These are phyloP conservation scores for Cinnamomum chago DNA, from an alignment of 164 flowering plant genomes.

Conservation along the genomic window DNA sequence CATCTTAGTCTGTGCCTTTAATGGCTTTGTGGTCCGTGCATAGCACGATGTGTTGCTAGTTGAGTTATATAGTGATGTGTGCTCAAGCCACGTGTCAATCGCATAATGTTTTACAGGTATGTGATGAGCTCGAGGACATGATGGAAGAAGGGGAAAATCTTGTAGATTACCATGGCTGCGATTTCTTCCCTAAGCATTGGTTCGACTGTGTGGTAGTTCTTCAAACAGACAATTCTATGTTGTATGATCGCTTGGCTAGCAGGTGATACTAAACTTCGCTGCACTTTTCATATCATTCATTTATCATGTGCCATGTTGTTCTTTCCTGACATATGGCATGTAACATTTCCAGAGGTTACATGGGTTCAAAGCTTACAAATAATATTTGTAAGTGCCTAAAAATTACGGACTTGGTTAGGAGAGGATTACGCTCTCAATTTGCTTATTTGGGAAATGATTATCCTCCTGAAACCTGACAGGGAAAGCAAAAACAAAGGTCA, in stretches of 20 bases:
- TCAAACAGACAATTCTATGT: constrained; percentile 74
- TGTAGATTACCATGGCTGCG: constrained; percentile 96
- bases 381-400: too few species aligned
- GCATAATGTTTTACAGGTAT: constrained; percentile 45
- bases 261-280: constrained; percentile 36
- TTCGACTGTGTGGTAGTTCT: constrained; percentile 90
- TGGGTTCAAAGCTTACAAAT: constrained; percentile 63
- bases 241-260: constrained; percentile 70
- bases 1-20: too few species aligned
- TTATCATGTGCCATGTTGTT: not conserved
- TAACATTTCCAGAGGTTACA: constrained; percentile 60
- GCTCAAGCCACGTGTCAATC: not conserved
- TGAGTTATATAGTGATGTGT: not conserved
- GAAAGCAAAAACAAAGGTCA: too few species aligned
- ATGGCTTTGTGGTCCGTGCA: too few species aligned
- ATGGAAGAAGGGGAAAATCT: constrained; percentile 94
- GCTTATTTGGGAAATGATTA: too few species aligned
- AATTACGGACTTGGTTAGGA: too few species aligned
- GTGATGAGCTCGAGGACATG: constrained; percentile 88
- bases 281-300: not conserved
- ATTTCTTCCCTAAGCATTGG: constrained; percentile 97
- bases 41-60: too few species aligned
- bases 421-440: too few species aligned
- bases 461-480: too few species aligned
- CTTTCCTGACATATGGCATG: not conserved